Percentiles rank a stretch among this genome's conserved stretches.
These are phyloP conservation scores for Tetrapisispora namnaoensis DNA, from an alignment of 805 yeast species.

Conservation along the genomic window DNA sequence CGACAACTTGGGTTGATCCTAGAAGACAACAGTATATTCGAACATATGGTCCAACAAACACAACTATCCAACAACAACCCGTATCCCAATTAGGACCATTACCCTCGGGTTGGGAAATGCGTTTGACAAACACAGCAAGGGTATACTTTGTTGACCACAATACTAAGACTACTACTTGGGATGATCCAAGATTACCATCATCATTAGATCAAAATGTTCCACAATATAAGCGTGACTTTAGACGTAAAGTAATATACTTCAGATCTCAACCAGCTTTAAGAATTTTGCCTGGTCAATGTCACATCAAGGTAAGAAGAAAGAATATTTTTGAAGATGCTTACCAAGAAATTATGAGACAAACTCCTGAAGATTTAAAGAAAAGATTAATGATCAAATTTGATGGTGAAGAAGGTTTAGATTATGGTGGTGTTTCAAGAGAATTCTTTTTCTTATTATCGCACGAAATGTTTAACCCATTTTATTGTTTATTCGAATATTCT, in stretches of 20 bases:
- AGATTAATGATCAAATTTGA: constrained; percentile 96
- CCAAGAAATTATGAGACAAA: constrained; percentile 97
- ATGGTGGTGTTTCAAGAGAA: constrained; percentile 98
- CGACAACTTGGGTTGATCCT: constrained; percentile 99
- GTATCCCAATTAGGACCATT: constrained; percentile 95
- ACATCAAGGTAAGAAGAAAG: constrained; percentile 92
- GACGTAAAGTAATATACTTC: constrained; percentile 95
- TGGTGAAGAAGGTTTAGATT: constrained; percentile 98
- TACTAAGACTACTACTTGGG: constrained; percentile 99
- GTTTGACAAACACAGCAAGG: constrained; percentile 95
- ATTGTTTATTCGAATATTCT: constrained; percentile 93
- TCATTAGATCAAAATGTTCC: constrained; percentile 97
- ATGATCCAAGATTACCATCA: constrained; percentile 96
- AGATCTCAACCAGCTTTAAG: constrained; percentile 97
- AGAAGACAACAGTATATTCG: constrained; percentile 97
- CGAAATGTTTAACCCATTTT: constrained; percentile 97
- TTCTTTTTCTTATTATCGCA: constrained; percentile 93
- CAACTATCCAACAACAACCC: constrained; percentile 95
- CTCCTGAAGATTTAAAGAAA: constrained; percentile 96
- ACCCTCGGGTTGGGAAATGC: constrained; percentile 99
- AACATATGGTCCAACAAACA: constrained; percentile 74
- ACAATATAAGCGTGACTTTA: constrained; percentile 96
- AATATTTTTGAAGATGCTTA: constrained; percentile 95
- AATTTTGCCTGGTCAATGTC: constrained; percentile 97
- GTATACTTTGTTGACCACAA: constrained; percentile 98